Base-by-base conservation (phyloP, 352 stramenopile genomes). In the Pythium phragmiticola region DNA sequence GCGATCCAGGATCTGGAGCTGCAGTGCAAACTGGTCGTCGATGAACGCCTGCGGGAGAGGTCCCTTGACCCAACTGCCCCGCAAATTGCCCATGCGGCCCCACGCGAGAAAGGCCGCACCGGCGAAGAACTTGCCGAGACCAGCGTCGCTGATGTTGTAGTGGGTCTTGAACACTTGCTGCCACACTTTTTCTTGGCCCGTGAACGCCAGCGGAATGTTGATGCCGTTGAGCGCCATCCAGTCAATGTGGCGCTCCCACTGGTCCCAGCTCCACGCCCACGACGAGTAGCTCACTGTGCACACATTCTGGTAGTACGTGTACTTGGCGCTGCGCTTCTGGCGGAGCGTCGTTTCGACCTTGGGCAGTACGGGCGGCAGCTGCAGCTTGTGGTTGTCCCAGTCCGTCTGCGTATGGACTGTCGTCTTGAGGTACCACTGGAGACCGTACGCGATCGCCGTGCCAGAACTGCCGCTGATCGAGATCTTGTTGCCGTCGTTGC, bases 171-270 rank as follows among this genome's bases (percentile, higher is more conserved):
- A 98, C 16, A 92, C 90, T 28, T 86, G 79, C 36, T 94, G 82
- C 80, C 89, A 96, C 45, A 96, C 85, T 49, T 92, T 89, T 63
- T 97, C 90, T 63, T 96, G 89, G 7, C 90, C 92, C 0, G 87
- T 93, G 70, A 96, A 94, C 12, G 90, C 89, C 60, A 98, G 62
- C 16, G 92, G 84, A 71, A 96, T 91, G 67, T 97, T 97, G 75
- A 98, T 91, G 11, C 83, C 90, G 50, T 93, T 96, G n/a, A 97
- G 68, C 16, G 88, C 89, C 82, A 97, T 95, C 89, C 90, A 97
- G 75, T 98, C 90, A 60, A 98, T 90, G 70, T 97, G 89, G 4
- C 75, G 71, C 69, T 96, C 84, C 92, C 92, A 98, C 61, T 92
- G 73, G n/a, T 67, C 30, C 84, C 87, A 96, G 19, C 85, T 80